A percentile compares a stretch with the other conserved stretches of the same genome.
Conservation (phyloP, 768 basidiomycete genomes). For the Dacryopinax primogenitus region DNA sequence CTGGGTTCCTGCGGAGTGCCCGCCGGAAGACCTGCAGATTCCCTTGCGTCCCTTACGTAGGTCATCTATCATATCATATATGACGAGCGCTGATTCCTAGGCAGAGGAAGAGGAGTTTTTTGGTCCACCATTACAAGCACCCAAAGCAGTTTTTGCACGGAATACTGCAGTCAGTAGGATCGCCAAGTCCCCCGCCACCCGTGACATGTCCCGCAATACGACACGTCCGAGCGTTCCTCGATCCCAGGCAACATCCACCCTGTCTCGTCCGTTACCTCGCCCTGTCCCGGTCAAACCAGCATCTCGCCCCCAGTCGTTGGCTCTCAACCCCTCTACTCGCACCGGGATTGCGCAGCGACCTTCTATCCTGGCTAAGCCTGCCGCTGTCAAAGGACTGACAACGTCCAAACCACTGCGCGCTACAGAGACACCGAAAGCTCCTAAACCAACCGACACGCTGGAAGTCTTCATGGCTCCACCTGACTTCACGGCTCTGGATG, state of each 20-base stretch:
- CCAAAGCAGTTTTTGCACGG: background rate
- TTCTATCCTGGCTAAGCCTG: background rate
- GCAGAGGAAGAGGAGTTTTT: slow-evolving; percentile 5
- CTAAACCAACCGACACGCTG: slow-evolving; percentile 1
- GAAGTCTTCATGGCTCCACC: background rate
- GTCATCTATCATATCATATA: background rate
- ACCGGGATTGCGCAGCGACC: background rate
- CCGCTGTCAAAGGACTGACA: background rate
- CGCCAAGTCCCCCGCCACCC: background rate
- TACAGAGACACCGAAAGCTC: background rate
- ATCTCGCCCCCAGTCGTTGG: background rate
- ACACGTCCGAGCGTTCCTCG: background rate
- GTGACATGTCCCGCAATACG: background rate
- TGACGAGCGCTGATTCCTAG: background rate
- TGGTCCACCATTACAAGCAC: background rate
- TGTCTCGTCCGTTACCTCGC: background rate
- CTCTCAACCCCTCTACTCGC: background rate
- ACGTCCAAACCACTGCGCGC: background rate
- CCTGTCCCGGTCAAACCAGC: background rate
- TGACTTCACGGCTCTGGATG: background rate
- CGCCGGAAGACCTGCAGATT: background rate
- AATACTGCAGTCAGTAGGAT: background rate
- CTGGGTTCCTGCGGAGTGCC: background rate
- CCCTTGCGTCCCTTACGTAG: background rate
- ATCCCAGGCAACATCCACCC: background rate